Evolutionary conservation across 768 basidiomycete species (phyloP).

Genomic region (Naganishia kalamii): DNA sequence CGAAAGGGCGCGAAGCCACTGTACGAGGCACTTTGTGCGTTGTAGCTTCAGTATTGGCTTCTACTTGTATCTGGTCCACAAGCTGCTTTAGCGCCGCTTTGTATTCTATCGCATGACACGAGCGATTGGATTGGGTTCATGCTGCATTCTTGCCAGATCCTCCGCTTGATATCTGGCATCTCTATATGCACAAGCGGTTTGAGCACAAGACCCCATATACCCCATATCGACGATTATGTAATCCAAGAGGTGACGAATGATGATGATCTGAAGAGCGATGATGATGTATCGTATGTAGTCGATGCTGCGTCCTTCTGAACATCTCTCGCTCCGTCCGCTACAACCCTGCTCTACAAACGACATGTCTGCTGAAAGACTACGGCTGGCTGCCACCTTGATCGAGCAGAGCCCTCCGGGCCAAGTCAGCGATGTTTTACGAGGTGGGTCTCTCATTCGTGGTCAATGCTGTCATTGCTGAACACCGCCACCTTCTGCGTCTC

Average conservation of each 20-base stretch:
- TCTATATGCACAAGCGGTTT: too few relatives aligned
- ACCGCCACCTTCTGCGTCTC: background rate
- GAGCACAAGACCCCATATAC: too few relatives aligned
- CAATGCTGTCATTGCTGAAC: background rate
- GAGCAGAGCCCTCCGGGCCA: constrained; percentile 90
- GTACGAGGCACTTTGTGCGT: constrained; percentile 48
- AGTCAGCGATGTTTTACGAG: constrained; percentile 92
- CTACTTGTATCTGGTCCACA: too few relatives aligned
- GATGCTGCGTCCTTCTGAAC: too few relatives aligned
- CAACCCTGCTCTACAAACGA: background rate
- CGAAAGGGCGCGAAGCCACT: constrained; percentile 69
- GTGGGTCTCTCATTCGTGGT: constrained; percentile 47
- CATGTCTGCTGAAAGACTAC: constrained; percentile 14
- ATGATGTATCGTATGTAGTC: background rate
- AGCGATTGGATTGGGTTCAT: too few relatives aligned
- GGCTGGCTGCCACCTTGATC: constrained; percentile 64
- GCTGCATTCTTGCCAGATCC: too few relatives aligned
- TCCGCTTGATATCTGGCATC: too few relatives aligned
- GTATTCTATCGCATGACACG: too few relatives aligned
- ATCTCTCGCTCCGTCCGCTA: background rate
- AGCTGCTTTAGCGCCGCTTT: too few relatives aligned
- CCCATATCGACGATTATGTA: too few relatives aligned
- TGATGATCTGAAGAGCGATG: background rate
- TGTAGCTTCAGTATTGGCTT: constrained; percentile 50
- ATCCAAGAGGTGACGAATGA: too few relatives aligned